phyloP scores from a whole-genome alignment of 768 basidiomycete species.

The Pleurotus djamor region DNA sequence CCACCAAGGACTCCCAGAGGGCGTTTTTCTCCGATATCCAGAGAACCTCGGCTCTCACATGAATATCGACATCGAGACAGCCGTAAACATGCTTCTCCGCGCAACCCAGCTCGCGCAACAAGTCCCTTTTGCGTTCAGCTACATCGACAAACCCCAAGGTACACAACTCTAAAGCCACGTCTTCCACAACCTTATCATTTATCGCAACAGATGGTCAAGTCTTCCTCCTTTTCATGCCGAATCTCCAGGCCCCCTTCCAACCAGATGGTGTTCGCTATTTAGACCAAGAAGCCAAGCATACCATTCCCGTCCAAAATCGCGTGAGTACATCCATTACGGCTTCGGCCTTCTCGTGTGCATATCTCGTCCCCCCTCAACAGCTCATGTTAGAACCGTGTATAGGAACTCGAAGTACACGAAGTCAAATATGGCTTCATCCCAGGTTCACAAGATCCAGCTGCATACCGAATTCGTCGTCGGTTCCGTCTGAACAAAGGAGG shows the following conservation, averaged over 20 bases:
- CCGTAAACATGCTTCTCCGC: constrained; percentile 58
- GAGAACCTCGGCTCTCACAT: constrained; percentile 59
- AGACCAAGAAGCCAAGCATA: constrained; percentile 65
- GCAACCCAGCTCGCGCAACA: constrained; percentile 55
- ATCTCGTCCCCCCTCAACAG: neutral
- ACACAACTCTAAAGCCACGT: constrained; percentile 16
- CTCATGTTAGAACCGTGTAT: constrained; percentile 6
- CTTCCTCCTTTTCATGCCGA: constrained; percentile 63
- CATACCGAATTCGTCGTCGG: constrained; percentile 68
- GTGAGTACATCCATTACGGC: constrained; percentile 36
- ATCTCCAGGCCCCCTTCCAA: constrained; percentile 54
- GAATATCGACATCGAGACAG: constrained; percentile 53
- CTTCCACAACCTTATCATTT: neutral
- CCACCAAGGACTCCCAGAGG: constrained; percentile 54
- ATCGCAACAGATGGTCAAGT: constrained; percentile 56
- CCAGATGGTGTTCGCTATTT: constrained; percentile 77
- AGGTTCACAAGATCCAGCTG: constrained; percentile 52
- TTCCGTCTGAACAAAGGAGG: constrained; percentile 75
- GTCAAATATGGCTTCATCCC: constrained; percentile 79
- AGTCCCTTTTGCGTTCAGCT: constrained; percentile 69
- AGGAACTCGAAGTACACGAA: constrained; percentile 82
- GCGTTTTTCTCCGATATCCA: constrained; percentile 70
- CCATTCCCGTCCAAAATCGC: constrained; percentile 47
- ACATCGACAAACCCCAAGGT: constrained; percentile 79
- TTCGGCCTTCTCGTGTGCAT: neutral